Evolutionary conservation across 2,329 filamentous ascomycete species (phyloP).

Genomic region (Rhynchosporium agropyri): DNA sequence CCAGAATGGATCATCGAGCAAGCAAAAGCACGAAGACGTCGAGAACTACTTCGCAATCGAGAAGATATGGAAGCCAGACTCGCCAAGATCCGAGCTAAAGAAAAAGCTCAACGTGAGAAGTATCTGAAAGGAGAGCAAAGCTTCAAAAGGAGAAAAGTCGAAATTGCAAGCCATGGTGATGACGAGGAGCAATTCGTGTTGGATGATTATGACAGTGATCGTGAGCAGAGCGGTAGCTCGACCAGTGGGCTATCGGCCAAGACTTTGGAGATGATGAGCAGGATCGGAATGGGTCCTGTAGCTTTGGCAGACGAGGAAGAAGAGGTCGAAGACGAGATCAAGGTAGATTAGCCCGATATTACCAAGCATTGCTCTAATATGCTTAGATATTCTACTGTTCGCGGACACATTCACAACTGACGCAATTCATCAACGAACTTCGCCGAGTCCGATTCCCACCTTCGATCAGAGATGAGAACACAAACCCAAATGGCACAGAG

Average conservation of each 20-base stretch:
- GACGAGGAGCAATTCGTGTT: constrained; percentile 63
- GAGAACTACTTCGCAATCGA: constrained; percentile 56
- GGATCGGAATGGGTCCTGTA: constrained; percentile 47
- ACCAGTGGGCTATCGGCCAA: constrained; percentile 57
- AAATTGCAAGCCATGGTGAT: constrained; percentile 33
- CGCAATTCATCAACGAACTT: constrained; percentile 70
- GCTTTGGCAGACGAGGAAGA: constrained; percentile 47
- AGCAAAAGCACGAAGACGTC: constrained; percentile 57
- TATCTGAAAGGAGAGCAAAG: constrained; percentile 49
- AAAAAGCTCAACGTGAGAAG: constrained; percentile 55
- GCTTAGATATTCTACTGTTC: constrained; percentile 68
- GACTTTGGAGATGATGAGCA: constrained; percentile 65
- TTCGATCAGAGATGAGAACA: constrained; percentile 49
- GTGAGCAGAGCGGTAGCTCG: constrained; percentile 48
- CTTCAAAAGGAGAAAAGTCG: constrained; percentile 51
- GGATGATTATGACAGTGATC: constrained; percentile 70
- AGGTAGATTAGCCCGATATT: constrained; percentile 42
- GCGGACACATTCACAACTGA: constrained; percentile 72
- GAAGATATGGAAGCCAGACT: constrained; percentile 63
- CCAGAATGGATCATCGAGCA: constrained; percentile 72
- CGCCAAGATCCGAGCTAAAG: constrained; percentile 57
- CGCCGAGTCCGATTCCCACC: constrained; percentile 65
- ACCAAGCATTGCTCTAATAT: constrained; percentile 21
- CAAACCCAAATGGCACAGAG: constrained; percentile 48
- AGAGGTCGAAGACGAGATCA: constrained; percentile 59